Evolutionary conservation across 1,284 basidiomycete species (phyloP), one percentile per base, ranked within the genome.

Genomic region (Phenoliferia sp.): DNA sequence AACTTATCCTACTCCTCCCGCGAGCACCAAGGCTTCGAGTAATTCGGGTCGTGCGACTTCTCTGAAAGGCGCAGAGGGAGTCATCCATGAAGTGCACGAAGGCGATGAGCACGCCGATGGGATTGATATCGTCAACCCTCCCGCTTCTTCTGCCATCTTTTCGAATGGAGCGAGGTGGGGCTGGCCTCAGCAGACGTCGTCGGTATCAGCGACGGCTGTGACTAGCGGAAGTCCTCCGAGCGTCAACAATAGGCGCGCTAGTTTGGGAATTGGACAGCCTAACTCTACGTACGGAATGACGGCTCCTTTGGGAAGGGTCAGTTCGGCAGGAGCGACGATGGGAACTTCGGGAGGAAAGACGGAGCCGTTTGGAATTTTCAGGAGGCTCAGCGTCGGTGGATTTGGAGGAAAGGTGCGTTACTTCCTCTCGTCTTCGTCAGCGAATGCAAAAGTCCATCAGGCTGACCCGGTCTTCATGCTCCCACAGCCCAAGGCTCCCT

Each of bases 111-210:
- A 67, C 63, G 34, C 22, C 12, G 61, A 58, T 36, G 56, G 28
- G 4, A 64, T 44, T 29, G 50, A 62, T 22, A 28, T 44, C n/a
- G 54, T 15, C 10, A 44, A 35, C 7, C 39, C 64, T 29, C 61
- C 63, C 6, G 55, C 62, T 16, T 33, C 62, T 1, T 62, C 62
- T 32, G 31, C 62, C 28, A 28, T 70, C 28, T 72, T 70, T 28
- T 59, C 66, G 17, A 65, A 67, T 56, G 71, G 71, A 2, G 71
- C 71, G 17, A 7, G 63, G 33, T 72, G 71, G 71, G 71, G 71
- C 31, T 72, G 69, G 69, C 65, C 71, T 2, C 62, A 65, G 35
- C n/a, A 26, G 16, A 31, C 63, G 15, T 63, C 69, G 31, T 61
- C 68, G 15, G 60, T 65, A 2, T 31, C 54, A 26, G 26, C 59